Evolutionary conservation across 495 filamentous ascomycete species (phyloP).

Genomic region (Aspergillus affinis): DNA sequence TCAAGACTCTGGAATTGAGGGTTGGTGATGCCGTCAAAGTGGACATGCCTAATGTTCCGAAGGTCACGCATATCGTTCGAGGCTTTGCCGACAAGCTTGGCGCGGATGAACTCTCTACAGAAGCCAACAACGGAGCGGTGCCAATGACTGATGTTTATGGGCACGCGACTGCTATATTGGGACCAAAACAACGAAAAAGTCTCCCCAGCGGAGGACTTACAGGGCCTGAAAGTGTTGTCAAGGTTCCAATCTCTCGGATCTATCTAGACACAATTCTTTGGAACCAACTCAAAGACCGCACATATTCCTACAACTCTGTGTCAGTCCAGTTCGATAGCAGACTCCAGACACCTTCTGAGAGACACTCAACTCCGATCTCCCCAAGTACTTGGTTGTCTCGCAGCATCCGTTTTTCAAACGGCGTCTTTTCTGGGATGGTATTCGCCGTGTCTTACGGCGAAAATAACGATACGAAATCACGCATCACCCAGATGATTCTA

Average conservation of each 20-base stretch:
- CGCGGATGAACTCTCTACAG: constrained; percentile 31
- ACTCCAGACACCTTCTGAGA: constrained; percentile 42
- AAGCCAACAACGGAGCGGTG: constrained; percentile 24
- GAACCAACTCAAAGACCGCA: constrained; percentile 48
- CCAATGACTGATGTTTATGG: constrained; percentile 50
- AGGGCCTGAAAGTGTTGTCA: constrained; percentile 34
- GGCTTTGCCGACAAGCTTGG: constrained; percentile 44
- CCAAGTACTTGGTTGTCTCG: constrained; percentile 44
- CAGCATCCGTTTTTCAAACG: constrained; percentile 30
- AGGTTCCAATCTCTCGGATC: constrained; percentile 45
- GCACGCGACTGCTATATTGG: constrained; percentile 40
- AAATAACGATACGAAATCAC: constrained; percentile 52
- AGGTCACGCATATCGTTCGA: constrained; percentile 46
- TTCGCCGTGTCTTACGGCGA: constrained; percentile 75
- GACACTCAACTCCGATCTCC: constrained; percentile 41
- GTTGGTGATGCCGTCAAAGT: constrained; percentile 53
- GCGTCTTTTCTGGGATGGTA: constrained; percentile 72
- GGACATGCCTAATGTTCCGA: constrained; percentile 46
- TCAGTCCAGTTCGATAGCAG: constrained; percentile 22
- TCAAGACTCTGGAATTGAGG: constrained; percentile 50
- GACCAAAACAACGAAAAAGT: constrained; percentile 48
- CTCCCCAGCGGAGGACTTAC: constrained; percentile 34
- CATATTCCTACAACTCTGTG: constrained; percentile 32
- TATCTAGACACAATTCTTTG: constrained; percentile 53
- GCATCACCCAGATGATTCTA: constrained; percentile 48